Conservation (phyloP, 345 rosid species). For the Murraya paniculata region DNA sequence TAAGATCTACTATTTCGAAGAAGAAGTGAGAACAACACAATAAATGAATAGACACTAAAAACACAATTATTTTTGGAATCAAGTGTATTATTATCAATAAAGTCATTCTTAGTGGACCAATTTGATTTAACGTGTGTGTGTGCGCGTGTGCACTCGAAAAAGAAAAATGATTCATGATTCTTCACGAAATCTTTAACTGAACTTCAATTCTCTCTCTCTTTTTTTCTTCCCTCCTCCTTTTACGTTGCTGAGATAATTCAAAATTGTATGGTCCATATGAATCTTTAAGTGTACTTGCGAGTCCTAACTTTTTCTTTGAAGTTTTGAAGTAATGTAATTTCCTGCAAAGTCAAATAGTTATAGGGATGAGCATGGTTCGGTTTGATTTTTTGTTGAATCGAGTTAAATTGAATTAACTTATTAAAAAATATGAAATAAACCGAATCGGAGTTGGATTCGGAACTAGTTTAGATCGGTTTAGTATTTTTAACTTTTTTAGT, state of each 20-base stretch:
- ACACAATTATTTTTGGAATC: conserved; percentile 17
- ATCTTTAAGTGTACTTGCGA: not conserved
- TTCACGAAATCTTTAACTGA: not conserved
- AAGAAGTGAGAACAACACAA: not conserved
- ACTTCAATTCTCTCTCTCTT: not conserved
- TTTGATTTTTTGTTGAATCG: too few relatives aligned
- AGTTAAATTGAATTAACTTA: too few relatives aligned
- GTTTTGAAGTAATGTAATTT: not conserved
- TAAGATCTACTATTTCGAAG: conserved; percentile 3
- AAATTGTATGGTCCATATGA: not conserved
- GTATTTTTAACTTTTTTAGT: too few relatives aligned
- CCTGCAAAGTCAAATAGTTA: not conserved
- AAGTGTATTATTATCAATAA: not conserved
- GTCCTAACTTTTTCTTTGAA: not conserved
- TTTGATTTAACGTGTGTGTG: not conserved
- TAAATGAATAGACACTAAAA: conserved; percentile 4
- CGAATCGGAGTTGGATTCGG: too few relatives aligned
- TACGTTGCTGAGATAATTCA: not conserved
- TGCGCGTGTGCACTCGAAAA: not conserved
- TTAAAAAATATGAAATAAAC: too few relatives aligned
- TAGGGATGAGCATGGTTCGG: too few relatives aligned
- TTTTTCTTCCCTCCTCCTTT: not conserved
- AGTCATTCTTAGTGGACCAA: conserved; percentile 13
- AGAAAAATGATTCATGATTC: conserved; percentile 7
- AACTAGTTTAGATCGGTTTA: too few relatives aligned